Conservation (phyloP, 139 green algal species). For the Marvania coccoides region DNA sequence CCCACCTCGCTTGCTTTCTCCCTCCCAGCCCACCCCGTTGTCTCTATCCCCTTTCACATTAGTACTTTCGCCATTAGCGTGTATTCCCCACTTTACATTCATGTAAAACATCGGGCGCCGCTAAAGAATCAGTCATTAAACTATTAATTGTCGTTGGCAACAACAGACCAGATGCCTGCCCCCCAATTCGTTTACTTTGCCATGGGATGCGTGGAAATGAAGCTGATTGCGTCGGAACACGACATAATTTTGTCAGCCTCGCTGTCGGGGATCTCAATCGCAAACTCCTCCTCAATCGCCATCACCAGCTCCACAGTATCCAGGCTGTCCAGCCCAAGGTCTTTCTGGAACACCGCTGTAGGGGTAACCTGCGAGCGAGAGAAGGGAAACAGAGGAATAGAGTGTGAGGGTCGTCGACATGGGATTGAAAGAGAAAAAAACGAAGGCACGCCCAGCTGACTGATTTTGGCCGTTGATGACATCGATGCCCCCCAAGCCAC, state of each 20-base stretch:
- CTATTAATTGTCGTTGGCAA: too few species aligned
- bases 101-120: too few species aligned
- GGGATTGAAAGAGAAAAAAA: background rate
- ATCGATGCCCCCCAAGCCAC: background rate
- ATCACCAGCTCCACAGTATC: slow-evolving; percentile 99
- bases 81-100: too few species aligned
- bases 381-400: background rate
- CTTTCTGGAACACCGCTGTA: slow-evolving; percentile 77
- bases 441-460: background rate
- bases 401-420: too few species aligned
- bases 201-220: slow-evolving; percentile 79
- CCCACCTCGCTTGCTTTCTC: too few species aligned
- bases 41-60: too few species aligned
- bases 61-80: too few species aligned
- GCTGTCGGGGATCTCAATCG: slow-evolving; percentile 93
- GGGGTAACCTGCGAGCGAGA: slow-evolving; percentile 53
- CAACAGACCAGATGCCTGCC: too few species aligned
- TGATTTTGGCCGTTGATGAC: background rate
- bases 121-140: too few species aligned
- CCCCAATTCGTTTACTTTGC: slow-evolving; percentile 49
- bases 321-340: slow-evolving; percentile 95
- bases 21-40: too few species aligned
- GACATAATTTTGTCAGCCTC: slow-evolving; percentile 97
- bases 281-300: slow-evolving; percentile 99
- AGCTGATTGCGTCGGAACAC: slow-evolving; percentile 84